Evolutionary conservation across 768 basidiomycete genomes (phyloP).

Genomic region (Hygrocybe punicea): DNA sequence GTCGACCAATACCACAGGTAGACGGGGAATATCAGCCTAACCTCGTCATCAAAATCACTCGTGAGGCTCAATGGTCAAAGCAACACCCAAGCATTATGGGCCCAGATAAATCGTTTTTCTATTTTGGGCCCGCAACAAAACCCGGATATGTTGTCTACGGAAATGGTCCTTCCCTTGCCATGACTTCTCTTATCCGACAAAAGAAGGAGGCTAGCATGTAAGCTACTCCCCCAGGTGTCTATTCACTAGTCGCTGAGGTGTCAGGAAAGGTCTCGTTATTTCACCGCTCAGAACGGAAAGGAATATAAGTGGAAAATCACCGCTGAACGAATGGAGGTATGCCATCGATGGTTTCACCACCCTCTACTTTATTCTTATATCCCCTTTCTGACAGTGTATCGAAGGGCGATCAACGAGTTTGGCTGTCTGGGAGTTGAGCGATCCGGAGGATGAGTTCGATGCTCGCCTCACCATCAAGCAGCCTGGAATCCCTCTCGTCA

Average conservation of each 20-base stretch:
- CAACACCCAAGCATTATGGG: constrained; percentile 72
- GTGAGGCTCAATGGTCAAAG: constrained; percentile 64
- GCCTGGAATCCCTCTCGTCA: constrained; percentile 58
- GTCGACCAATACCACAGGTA: not conserved
- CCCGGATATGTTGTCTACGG: constrained; percentile 70
- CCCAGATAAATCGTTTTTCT: constrained; percentile 73
- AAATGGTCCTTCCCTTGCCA: constrained; percentile 53
- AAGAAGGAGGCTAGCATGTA: constrained; percentile 63
- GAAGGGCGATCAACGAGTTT: constrained; percentile 59
- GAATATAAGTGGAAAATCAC: constrained; percentile 74
- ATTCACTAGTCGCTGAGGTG: not conserved
- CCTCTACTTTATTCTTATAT: constrained; percentile 3
- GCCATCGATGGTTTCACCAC: constrained; percentile 13
- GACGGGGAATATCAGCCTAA: constrained; percentile 44
- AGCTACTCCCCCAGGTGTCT: constrained; percentile 26
- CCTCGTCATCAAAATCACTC: constrained; percentile 57
- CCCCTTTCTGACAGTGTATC: constrained; percentile 45
- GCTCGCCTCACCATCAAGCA: constrained; percentile 60
- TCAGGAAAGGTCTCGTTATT: constrained; percentile 62
- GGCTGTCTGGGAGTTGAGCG: constrained; percentile 65
- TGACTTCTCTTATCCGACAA: constrained; percentile 56
- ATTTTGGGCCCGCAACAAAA: constrained; percentile 62
- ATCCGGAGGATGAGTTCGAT: constrained; percentile 53
- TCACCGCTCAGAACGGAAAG: constrained; percentile 62
- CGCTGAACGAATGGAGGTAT: constrained; percentile 65